phyloP scores from a whole-genome alignment of 306 rosid species.

The Prunus mume region DNA sequence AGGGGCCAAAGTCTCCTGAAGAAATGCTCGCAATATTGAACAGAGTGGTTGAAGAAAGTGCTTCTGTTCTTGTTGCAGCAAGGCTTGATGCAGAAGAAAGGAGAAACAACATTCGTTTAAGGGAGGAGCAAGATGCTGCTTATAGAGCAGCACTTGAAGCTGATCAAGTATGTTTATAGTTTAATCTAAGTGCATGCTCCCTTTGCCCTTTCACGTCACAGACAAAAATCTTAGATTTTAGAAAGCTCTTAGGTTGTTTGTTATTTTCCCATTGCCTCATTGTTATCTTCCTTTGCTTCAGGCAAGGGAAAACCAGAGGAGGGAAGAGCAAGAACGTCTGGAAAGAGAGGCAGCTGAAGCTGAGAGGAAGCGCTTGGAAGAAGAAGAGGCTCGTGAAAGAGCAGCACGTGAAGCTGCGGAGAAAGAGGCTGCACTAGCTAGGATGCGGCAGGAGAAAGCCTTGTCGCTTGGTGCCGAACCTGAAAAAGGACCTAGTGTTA shows the following conservation, averaged over 20 bases:
- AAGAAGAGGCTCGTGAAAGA: slow-evolving; percentile 87
- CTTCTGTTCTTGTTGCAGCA: slow-evolving; percentile 77
- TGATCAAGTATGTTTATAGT: slow-evolving; percentile 71
- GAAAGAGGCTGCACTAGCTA: slow-evolving; percentile 77
- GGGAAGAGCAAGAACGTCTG: slow-evolving; percentile 88
- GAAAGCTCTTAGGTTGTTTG: slow-evolving; percentile 12
- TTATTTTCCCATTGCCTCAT: slow-evolving; percentile 21
- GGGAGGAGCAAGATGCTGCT: slow-evolving; percentile 99
- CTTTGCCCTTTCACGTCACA: slow-evolving; percentile 9
- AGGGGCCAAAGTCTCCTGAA: slow-evolving; percentile 86
- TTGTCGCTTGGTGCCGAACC: slow-evolving; percentile 88
- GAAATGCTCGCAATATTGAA: slow-evolving; percentile 73
- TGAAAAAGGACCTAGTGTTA: slow-evolving; percentile 87
- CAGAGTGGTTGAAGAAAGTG: slow-evolving; percentile 90
- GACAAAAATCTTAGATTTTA: slow-evolving; percentile 12
- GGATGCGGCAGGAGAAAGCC: slow-evolving; percentile 77
- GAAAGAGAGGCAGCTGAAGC: slow-evolving; percentile 98
- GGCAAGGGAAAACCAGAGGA: slow-evolving; percentile 93
- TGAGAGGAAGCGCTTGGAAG: slow-evolving; percentile 78
- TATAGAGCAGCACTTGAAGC: slow-evolving; percentile 98
- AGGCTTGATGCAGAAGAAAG: slow-evolving; percentile 96
- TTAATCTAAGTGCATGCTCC: not conserved
- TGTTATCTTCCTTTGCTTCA: slow-evolving; percentile 31
- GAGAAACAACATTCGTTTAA: slow-evolving; percentile 59
- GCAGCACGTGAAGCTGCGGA: slow-evolving; percentile 87